Evolutionary conservation across 2,329 filamentous ascomycete genomes (phyloP), one percentile per base, ranked within the genome.

Genomic region (Neonectria coccinea): DNA sequence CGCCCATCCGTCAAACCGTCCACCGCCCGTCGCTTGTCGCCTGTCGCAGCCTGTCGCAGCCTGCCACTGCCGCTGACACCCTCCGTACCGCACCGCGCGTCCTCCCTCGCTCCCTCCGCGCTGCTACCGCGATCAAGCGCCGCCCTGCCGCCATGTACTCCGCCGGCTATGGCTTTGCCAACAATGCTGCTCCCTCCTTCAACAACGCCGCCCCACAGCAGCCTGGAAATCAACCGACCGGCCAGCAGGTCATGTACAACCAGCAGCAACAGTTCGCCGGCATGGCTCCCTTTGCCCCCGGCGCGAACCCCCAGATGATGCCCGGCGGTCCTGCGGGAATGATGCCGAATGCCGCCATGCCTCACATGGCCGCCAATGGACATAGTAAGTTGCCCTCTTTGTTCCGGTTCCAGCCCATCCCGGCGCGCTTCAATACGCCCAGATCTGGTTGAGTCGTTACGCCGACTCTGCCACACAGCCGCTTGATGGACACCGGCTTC

Each of bases 291-390:
- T 88, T 86, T 70, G 81, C 81, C 54, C 82, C 82, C 52, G 83
- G 80, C 68, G 82, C 83, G 56, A 86, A 85, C 69, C 79, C 82
- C 57, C 79, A 85, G 77, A 86, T 88, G 84, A 87, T 87, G 82
- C 79, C 81, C 54, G 82, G 80, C 68, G 84, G 83, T 44, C 82
- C 84, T 79, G 83, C 81, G 78, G 86, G 83, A 74, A 89, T 90
- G 86, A 89, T 90, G 87, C 87, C 86, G 79, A 88, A 84, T 75
- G 78, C 85, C 71, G 84, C 79, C 74, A 87, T 88, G 85, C 83
- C 82, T 68, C 85, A 86, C 75, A 88, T 88, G 85, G 80, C 81
- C 69, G 78, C 83, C 68, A 88, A 88, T 81, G 85, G 86, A 57
- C 86, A 88, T 76, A 87, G 86, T 88, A 80, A 84, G 86, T 82